Percentiles rank a stretch among this genome's conserved stretches.
Evolutionary conservation across 495 filamentous ascomycete genomes (phyloP).

Genomic region (Terfezia claveryi): DNA sequence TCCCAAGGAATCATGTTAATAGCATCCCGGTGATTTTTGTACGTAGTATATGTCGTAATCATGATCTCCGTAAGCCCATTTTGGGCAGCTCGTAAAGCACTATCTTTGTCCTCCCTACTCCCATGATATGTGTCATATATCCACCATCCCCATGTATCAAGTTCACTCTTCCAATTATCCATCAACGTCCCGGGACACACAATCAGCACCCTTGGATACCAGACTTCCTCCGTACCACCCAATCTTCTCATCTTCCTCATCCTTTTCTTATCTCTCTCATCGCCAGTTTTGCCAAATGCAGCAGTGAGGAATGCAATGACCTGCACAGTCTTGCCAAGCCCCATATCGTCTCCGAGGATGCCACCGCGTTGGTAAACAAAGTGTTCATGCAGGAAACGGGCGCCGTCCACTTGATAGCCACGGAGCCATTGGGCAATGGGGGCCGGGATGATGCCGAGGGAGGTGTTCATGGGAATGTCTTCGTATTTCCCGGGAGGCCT

Average conservation of each 20-base stretch:
- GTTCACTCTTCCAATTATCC: constrained; percentile 71
- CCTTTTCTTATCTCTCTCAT: constrained; percentile 65
- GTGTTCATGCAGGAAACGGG: constrained; percentile 61
- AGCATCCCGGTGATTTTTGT: constrained; percentile 46
- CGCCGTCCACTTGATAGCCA: constrained; percentile 74
- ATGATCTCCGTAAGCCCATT: constrained; percentile 65
- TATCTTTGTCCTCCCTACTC: constrained; percentile 34
- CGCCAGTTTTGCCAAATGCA: constrained; percentile 85
- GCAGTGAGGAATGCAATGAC: constrained; percentile 85
- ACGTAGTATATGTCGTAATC: constrained; percentile 84
- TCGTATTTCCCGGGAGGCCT: constrained; percentile 40
- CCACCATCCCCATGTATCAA: constrained; percentile 91
- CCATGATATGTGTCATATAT: constrained; percentile 68
- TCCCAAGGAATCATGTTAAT: constrained; percentile 87
- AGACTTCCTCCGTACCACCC: constrained; percentile 24
- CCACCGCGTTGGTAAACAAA: constrained; percentile 88
- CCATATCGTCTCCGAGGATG: constrained; percentile 91
- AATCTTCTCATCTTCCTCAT: constrained; percentile 70
- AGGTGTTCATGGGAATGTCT: constrained; percentile 51
- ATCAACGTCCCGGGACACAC: constrained; percentile 78
- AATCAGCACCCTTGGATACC: constrained; percentile 77
- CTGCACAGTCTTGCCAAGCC: constrained; percentile 88
- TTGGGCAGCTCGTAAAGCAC: constrained; percentile 48
- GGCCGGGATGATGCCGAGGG: constrained; percentile 68
- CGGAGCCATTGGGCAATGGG: constrained; percentile 82